Evolutionary conservation across 2,329 filamentous ascomycete genomes (phyloP), one percentile per base, ranked within the genome.

Genomic region (Chalaropsis ovoidea): DNA sequence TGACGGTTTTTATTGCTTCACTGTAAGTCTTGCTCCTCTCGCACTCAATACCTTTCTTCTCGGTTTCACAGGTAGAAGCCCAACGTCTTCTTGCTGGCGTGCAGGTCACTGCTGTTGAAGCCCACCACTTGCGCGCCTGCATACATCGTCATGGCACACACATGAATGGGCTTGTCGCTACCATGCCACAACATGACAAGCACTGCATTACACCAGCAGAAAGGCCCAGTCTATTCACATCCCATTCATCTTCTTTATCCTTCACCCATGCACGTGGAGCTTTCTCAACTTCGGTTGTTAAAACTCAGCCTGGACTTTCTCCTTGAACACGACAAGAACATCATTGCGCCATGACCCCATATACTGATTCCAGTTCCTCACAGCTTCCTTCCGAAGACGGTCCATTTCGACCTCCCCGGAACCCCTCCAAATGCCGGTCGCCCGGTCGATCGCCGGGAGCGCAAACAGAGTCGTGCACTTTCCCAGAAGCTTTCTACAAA

Each of bases 371-470:
- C n/a, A 35, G 27, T 43, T 43, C 5, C 17, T 3, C 35, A 11
- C 73, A 96, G 92, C 66, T 96, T 96, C 74, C 83, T 96, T 43
- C 93, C 93, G 42, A 92, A 95, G 75, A 97, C 93, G 49, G 81
- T 96, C 72, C 86, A 95, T 75, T 97, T 97, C 75, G 86, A 86
- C 70, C 80, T 89, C 66, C 83, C 84, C 11, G 80, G 80, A 47
- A 80, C 79, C 41, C 77, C 78, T 63, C 76, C 75, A 67, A 77
- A 73, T 68, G 73, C 71, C 69, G 73, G 73, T 63, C 69, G 72
- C 69, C 60, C 69, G 68, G 71, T 70, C 68, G 71, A 65, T 66
- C 72, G 69, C 68, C 72, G 42, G 67, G 71, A 67, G 71, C 69
- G 69, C 67, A 68, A 41, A 65, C 70, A 71, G 70, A 65, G 70